Base-by-base conservation (phyloP, 140 eudicot genomes). In the Ambrosia hybrid region DNA sequence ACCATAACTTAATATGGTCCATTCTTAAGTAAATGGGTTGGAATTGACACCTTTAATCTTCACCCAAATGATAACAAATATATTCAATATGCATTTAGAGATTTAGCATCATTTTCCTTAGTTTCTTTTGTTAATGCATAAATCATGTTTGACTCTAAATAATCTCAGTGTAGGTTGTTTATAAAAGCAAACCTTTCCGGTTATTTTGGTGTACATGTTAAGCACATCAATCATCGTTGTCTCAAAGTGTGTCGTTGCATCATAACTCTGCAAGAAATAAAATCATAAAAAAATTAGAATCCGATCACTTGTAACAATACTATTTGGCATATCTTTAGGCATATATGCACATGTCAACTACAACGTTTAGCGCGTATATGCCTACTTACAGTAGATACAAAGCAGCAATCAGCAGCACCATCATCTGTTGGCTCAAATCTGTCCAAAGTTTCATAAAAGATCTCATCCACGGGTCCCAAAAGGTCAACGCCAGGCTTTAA, bases 191-290 rank as follows among this genome's bases (percentile, higher is more conserved):
- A 92, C 98, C 95, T 92, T 92, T 78, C 92, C 95, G 3, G 98
- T 92, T 57, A 92, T 92, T 70, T 82, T 89, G 73, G 83, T 83
- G 81, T 92, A 92, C 92, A 87, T 81, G 26, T 77, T 78, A 62
- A 92, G 72, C 74, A 92, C 98, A 82, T 92, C 96, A 52, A 48
- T 82, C 72, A 89, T 92, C 13, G 98, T 92, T 16, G 92, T 83
- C 91, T 87, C 95, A 67, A 92, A 92, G 85, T 92, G 98, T 76
- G 98, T 90, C 0, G 96, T 76, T 13, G 95, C 84, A 78, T 90
- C 96, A 81, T 81, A 90, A 71, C 96, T 90, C 98, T 92, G 88
- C 83, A 78, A 57, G 10, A 73, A 59, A 65, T 13, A 67, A 5
- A 16, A 48, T 5, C 62, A 65, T 78, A 52, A 43, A 69, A 21